These are phyloP conservation scores for Phytophthora pluvialis DNA, from an alignment of 352 stramenopile species.

Conservation along the genomic window DNA sequence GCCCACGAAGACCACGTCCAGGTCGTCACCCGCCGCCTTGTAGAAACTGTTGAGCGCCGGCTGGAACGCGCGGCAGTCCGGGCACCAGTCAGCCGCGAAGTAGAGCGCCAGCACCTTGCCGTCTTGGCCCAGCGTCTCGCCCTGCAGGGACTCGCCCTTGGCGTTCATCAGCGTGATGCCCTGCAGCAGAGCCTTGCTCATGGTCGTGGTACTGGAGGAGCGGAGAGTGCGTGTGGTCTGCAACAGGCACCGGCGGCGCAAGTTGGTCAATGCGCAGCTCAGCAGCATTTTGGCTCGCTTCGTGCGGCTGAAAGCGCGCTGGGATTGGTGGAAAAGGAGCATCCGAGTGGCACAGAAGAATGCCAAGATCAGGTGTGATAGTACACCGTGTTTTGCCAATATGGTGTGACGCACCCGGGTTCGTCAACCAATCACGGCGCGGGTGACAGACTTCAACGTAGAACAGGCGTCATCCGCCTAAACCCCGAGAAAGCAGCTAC, in stretches of 20 bases:
- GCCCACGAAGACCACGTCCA: slow-evolving; percentile 85
- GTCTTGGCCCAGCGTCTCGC: slow-evolving; percentile 46
- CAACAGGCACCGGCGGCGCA: neutral
- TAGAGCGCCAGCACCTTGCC: slow-evolving; percentile 76
- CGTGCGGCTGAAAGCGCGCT: neutral
- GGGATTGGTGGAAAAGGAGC: slow-evolving; percentile 11
- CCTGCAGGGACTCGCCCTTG: slow-evolving; percentile 48
- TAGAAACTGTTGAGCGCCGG: slow-evolving; percentile 81
- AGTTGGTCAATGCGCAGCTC: slow-evolving; percentile 7
- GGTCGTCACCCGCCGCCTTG: slow-evolving; percentile 45
- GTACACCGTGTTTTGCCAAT: neutral
- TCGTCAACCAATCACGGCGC: slow-evolving; percentile 18
- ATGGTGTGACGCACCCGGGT: neutral
- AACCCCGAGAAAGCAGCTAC: slow-evolving; percentile 19
- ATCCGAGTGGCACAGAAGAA: slow-evolving; percentile 2
- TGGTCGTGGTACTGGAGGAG: slow-evolving; percentile 20
- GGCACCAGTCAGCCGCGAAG: slow-evolving; percentile 87
- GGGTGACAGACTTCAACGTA: slow-evolving; percentile 19
- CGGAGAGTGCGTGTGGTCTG: neutral
- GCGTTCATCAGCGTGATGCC: slow-evolving; percentile 65
- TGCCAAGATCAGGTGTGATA: neutral
- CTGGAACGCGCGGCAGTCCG: slow-evolving; percentile 83
- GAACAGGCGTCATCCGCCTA: neutral
- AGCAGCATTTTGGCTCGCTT: slow-evolving; percentile 2
- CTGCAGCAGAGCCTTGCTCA: slow-evolving; percentile 55